Evolutionary conservation across 345 rosid species (phyloP).

Genomic region (Citropsis articulata): DNA sequence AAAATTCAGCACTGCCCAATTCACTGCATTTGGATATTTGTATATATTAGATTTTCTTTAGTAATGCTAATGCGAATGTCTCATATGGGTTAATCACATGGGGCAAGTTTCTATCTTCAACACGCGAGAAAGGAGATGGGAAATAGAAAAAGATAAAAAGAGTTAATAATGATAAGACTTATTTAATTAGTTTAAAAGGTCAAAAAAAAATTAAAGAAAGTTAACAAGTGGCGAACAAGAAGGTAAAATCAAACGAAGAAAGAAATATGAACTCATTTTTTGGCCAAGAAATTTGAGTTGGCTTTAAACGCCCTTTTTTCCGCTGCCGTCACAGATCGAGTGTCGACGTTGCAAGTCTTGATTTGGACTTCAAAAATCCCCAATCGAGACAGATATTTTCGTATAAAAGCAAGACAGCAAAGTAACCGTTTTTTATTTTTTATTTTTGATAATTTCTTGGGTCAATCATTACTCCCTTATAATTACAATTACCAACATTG

Average conservation of each 20-base stretch:
- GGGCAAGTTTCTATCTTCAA: background rate
- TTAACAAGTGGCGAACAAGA: background rate
- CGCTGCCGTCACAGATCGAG: background rate
- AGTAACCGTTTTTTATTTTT: background rate
- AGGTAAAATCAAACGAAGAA: constrained; percentile 3
- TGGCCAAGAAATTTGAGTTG: background rate
- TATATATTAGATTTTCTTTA: too few species aligned
- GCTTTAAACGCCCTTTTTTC: background rate
- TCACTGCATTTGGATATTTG: background rate
- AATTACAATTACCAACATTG: background rate
- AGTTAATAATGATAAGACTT: background rate
- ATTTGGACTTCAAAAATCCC: background rate
- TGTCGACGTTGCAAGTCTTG: too few species aligned
- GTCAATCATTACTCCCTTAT: background rate
- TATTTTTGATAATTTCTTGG: background rate
- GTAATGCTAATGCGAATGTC: background rate
- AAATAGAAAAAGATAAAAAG: background rate
- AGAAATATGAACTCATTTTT: constrained; percentile 5
- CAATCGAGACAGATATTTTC: background rate
- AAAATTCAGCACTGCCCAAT: too few species aligned
- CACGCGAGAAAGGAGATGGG: background rate
- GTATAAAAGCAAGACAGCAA: background rate
- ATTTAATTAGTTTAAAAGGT: background rate
- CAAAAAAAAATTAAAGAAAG: background rate
- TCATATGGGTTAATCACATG: background rate